Conservation (phyloP, 352 stramenopile species). For the Phytophthora parvispora region DNA sequence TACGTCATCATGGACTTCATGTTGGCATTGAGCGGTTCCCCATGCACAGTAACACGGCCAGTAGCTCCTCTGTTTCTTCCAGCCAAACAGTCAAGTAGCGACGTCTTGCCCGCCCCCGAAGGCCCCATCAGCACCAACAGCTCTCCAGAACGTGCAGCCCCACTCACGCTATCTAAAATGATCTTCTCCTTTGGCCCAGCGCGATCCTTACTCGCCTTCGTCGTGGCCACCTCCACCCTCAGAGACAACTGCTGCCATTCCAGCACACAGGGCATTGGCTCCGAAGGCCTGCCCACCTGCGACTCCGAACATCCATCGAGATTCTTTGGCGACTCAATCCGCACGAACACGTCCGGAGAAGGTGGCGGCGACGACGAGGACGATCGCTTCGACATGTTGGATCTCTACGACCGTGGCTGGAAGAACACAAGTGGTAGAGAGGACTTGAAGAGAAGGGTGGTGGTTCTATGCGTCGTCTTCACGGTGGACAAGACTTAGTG, state of each 20-base stretch:
- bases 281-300: background rate
- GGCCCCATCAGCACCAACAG: slow-evolving; percentile 79
- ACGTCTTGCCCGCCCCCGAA: slow-evolving; percentile 90
- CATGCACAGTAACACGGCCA: slow-evolving; percentile 69
- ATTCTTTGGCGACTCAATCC: background rate
- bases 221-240: background rate
- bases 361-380: background rate
- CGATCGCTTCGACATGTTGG: background rate
- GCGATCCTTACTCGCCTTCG: background rate
- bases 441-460: background rate
- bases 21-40: slow-evolving; percentile 35
- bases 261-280: slow-evolving; percentile 1
- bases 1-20: slow-evolving; percentile 51
- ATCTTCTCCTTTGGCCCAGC: slow-evolving; percentile 23
- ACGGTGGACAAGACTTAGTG: background rate
- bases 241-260: slow-evolving; percentile 12
- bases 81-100: slow-evolving; percentile 94
- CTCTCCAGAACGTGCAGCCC: slow-evolving; percentile 48
- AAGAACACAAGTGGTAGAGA: background rate
- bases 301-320: background rate
- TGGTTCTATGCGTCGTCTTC: background rate
- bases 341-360: slow-evolving; percentile 1
- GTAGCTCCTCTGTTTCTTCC: slow-evolving; percentile 83
- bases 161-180: slow-evolving; percentile 59
- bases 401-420: background rate